These are phyloP conservation scores for Moniliella sp. DNA, from an alignment of 1,284 basidiomycete genomes.

Conservation along the genomic window DNA sequence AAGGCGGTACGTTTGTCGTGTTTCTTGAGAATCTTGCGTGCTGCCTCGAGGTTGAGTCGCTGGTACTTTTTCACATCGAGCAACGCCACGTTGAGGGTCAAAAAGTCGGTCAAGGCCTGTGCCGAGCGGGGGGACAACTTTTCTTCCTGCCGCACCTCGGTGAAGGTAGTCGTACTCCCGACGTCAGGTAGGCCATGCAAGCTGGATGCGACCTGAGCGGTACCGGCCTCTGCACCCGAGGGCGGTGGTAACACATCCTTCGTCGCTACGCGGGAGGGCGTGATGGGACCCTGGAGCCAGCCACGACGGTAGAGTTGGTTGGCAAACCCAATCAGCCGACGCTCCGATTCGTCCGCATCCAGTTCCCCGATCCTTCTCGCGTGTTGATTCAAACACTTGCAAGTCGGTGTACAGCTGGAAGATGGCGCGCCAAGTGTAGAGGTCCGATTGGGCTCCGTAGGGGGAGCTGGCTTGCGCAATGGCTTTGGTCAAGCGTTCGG, in stretches of 20 bases:
- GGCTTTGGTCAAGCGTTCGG: conserved; percentile 45
- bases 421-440: too few relatives aligned
- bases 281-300: too few relatives aligned
- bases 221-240: too few relatives aligned
- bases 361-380: conserved; percentile 56
- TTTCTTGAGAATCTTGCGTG: conserved; percentile 52
- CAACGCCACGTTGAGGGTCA: conserved; percentile 58
- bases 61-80: conserved; percentile 63
- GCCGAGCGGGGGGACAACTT: conserved; percentile 10
- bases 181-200: too few relatives aligned
- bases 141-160: too few relatives aligned
- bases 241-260: too few relatives aligned
- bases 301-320: conserved; percentile 43
- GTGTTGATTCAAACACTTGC: conserved; percentile 61
- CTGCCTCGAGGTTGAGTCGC: conserved; percentile 62
- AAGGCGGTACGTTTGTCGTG: conserved; percentile 60
- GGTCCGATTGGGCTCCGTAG: too few relatives aligned
- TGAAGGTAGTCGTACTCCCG: too few relatives aligned
- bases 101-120: conserved; percentile 47
- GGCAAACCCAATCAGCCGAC: conserved; percentile 49
- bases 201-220: too few relatives aligned
- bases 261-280: too few relatives aligned
- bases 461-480: conserved; percentile 33
- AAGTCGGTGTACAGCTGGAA: conserved; percentile 68
- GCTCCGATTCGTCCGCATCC: conserved; percentile 50